Conservation (phyloP, 2,329 filamentous ascomycete genomes). For the Pyrenochaeta sp. region DNA sequence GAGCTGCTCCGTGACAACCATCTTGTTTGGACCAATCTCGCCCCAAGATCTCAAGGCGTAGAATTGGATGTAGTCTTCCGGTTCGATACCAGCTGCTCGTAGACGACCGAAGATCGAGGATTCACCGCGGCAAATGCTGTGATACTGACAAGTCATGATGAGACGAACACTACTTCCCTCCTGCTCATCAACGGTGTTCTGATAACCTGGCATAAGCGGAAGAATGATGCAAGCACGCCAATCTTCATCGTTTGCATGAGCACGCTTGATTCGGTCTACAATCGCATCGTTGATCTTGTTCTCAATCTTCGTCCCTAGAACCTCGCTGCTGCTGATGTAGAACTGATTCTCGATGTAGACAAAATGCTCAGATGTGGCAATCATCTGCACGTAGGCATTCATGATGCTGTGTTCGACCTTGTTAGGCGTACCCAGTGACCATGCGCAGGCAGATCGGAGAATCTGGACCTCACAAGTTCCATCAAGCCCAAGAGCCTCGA, state of each 20-base stretch:
- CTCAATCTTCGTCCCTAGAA: slow-evolving; percentile 84
- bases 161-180: slow-evolving; percentile 93
- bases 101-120: slow-evolving; percentile 90
- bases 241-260: slow-evolving; percentile 81
- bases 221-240: slow-evolving; percentile 93
- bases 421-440: slow-evolving; percentile 87
- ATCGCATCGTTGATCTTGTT: slow-evolving; percentile 95
- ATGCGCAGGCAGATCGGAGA: slow-evolving; percentile 84
- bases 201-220: slow-evolving; percentile 97
- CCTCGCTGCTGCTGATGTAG: slow-evolving; percentile 92
- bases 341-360: slow-evolving; percentile 99
- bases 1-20: slow-evolving; percentile 90
- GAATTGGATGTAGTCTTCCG: slow-evolving; percentile 94
- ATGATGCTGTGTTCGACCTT: slow-evolving; percentile 93
- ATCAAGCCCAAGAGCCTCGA: slow-evolving; percentile 85
- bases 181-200: slow-evolving; percentile 92
- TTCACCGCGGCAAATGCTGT: slow-evolving; percentile 92
- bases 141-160: slow-evolving; percentile 97
- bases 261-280: slow-evolving; percentile 87
- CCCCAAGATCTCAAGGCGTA: slow-evolving; percentile 94
- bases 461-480: slow-evolving; percentile 98
- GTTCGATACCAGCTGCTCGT: slow-evolving; percentile 80
- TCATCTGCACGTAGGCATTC: slow-evolving; percentile 93
- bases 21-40: slow-evolving; percentile 81
- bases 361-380: slow-evolving; percentile 93